Evolutionary conservation across 1,139 yeast genomes (phyloP).

Genomic region (Candida sp.): DNA sequence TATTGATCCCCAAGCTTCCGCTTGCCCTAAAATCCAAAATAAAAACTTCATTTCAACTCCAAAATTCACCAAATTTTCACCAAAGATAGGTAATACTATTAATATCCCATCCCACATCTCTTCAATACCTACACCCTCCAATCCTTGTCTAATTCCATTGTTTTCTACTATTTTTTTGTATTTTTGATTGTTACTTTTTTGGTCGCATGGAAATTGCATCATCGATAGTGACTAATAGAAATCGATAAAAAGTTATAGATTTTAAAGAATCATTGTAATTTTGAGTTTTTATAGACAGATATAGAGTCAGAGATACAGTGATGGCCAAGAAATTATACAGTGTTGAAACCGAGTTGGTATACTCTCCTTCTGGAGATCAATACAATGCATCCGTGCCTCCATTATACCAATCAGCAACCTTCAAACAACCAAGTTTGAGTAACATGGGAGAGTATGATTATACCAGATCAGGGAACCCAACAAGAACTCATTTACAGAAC

Average conservation of each 20-base stretch:
- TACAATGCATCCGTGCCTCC: constrained; percentile 86
- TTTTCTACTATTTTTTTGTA: neutral
- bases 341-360: constrained; percentile 75
- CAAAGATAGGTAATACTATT: too few species aligned
- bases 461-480: constrained; percentile 94
- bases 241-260: neutral
- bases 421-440: constrained; percentile 73
- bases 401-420: constrained; percentile 89
- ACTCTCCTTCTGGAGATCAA: constrained; percentile 64
- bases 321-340: constrained; percentile 33
- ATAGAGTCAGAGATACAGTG: constrained; percentile 9
- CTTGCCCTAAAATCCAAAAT: too few species aligned
- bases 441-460: constrained; percentile 88
- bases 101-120: too few species aligned
- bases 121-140: too few species aligned
- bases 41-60: too few species aligned
- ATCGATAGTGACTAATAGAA: constrained; percentile 2
- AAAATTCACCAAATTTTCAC: too few species aligned
- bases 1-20: too few species aligned
- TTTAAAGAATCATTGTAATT: neutral
- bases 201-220: constrained; percentile 3
- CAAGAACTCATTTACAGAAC: constrained; percentile 74
- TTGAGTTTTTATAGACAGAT: neutral
- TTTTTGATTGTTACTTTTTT: neutral
- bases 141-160: neutral